Evolutionary conservation across 192 early-diverging fungal species (phyloP), one percentile per base, ranked within the genome.

Genomic region (Entomortierella lignicola): DNA sequence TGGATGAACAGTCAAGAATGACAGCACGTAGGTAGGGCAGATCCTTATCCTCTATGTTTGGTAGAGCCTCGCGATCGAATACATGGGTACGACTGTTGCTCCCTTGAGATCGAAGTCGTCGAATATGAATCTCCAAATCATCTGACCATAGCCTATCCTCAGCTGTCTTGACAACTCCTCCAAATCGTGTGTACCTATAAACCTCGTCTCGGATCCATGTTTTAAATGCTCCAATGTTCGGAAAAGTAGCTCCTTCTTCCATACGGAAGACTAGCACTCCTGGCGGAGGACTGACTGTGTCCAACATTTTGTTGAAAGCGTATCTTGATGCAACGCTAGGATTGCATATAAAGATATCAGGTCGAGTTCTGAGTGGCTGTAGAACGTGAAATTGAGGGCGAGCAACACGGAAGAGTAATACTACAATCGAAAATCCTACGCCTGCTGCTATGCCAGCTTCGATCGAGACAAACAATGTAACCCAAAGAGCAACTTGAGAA

Each of bases 371-470:
- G 15, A 68, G 66, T 18, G 66, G 66, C 37, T 21, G 18, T 8
- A 94, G 60, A 20, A 80, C 27, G 12, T 74, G 62, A 59, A 82
- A 66, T 29, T 72, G 71, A 27, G 93, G 92, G 20, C 89, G 84
- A 41, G 96, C 93, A 27, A 93, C 70, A 26, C 94, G 88, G 67
- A 91, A 82, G 27, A 98, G 84, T 11, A 94, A 81, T 30, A 98
- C 81, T 0, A 91, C 75, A 8, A 89, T 82, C 0, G 95, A 88
- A 34, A 92, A 81, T 4, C 70, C 89, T 4, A 94, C 90, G 1
- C 92, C 85, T 7, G 88, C 83, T 66, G 94, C 94, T 65, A 98
- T 94, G 29, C 90, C 92, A 27, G 89, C 84, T 61, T 88, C 84
- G 39, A 85, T 72, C 32, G 82, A 77, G 17, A 84, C 69, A 67